These are phyloP conservation scores for Hortaea sp. DNA, from an alignment of 2,329 filamentous ascomycete genomes.

Conservation along the genomic window DNA sequence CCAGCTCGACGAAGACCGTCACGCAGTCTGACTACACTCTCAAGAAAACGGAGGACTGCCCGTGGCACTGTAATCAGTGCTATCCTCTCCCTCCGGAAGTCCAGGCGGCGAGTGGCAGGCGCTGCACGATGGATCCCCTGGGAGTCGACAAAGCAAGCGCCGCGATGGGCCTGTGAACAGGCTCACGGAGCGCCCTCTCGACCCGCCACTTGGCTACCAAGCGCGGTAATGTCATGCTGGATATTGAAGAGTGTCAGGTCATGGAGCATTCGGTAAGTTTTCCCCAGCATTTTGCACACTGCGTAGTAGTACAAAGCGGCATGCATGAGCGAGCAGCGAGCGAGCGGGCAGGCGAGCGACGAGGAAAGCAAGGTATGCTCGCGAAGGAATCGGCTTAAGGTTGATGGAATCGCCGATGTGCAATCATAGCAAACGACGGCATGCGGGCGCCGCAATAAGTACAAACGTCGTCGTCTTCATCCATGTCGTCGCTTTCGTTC, in stretches of 20 bases:
- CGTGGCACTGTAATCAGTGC: neutral
- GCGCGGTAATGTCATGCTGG: neutral
- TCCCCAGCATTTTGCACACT: neutral
- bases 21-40: no score
- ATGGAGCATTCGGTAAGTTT: neutral
- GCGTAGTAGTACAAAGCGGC: neutral
- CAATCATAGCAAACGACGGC: conserved; percentile 48
- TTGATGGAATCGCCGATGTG: conserved; percentile 46
- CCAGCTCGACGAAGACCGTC: no score
- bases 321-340: neutral
- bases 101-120: neutral
- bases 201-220: neutral
- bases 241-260: neutral
- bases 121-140: neutral
- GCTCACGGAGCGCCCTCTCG: neutral
- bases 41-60: neutral
- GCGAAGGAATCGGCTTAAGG: neutral
- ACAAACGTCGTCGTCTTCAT: conserved; percentile 28
- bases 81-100: neutral
- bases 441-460: conserved; percentile 43
- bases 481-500: conserved; percentile 2
- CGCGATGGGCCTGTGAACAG: neutral
- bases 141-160: neutral
- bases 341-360: neutral
- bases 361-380: neutral